These are phyloP conservation scores for Xylaria sp. DNA, from an alignment of 2,329 filamentous ascomycete species.

Conservation along the genomic window DNA sequence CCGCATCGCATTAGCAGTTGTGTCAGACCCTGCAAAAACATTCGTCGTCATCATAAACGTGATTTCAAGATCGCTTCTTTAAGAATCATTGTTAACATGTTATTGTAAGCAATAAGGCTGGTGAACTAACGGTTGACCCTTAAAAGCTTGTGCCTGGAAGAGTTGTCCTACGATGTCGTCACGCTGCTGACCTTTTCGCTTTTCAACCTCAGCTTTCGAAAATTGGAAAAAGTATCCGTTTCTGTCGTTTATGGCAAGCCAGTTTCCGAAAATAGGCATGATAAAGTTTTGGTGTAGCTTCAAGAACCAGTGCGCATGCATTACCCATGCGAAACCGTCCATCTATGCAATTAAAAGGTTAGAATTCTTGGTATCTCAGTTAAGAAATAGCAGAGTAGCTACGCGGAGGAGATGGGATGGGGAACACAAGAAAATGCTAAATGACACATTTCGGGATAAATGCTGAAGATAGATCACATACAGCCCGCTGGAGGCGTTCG, in stretches of 20 bases:
- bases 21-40: neutral
- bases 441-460: too few species aligned
- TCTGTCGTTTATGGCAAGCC: neutral
- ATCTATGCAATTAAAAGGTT: neutral
- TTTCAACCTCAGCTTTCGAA: neutral
- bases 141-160: neutral
- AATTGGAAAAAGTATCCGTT: neutral
- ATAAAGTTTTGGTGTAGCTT: neutral
- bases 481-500: neutral
- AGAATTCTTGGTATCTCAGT: neutral
- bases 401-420: neutral
- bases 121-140: neutral
- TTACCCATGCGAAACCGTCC: neutral
- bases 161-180: neutral
- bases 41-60: neutral
- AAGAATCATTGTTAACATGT: neutral
- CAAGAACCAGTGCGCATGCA: neutral
- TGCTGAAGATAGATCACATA: neutral
- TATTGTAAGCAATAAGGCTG: neutral
- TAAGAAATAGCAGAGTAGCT: neutral
- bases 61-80: neutral
- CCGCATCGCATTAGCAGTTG: neutral
- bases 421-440: neutral
- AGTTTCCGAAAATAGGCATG: neutral
- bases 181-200: neutral